Evolutionary conservation across 164 flowering plant genomes (phyloP), one percentile per base, ranked within the genome.

Genomic region (Echeveria elegans): DNA sequence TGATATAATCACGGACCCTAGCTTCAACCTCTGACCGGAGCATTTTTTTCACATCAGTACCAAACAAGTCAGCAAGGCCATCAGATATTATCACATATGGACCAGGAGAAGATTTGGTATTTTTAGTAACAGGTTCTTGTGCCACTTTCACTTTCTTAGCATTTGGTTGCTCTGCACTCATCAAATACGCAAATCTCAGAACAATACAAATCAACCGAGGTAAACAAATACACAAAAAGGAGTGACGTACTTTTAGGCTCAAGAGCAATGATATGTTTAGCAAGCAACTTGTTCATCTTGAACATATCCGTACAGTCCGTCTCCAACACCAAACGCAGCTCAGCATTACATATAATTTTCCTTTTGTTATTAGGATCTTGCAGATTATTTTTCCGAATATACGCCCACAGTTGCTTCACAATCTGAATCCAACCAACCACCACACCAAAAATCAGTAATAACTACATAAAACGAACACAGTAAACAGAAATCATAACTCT

Each of bases 231-330:
- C 34, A 34, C 48, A n/a, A 23, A 16, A 16, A 70, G 38, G 9
- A 32, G 56, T 3, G n/a, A 34, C 88, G 52, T 86, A 94, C 98
- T 90, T 66, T 80, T 37, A 64, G 98, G 91, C 28, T 82, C 91
- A 67, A 90, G 94, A 36, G 85, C 72, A 37, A 78, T 78, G 30
- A 94, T 82, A 65, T 82, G 85, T 70, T 79, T 82, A 18, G 82
- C 73, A 6, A 82, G 82, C 28, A 79, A 67, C 78, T 79, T 82
- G 63, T 79, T 82, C 85, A 82, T 82, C 74, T 79, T 82, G 77
- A 94, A 94, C 99, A 94, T 94, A 82, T 94, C 97, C 48, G 97
- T 94, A 74, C 86, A 85, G 74, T 91, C 97, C 30, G 90, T 88
- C 80, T 91, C 99, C 76, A 94, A 91, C 37, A 94, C 88, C 73